Evolutionary conservation across 768 basidiomycete species (phyloP), one percentile per base, ranked within the genome.

Genomic region (Dentipellis fragilis): DNA sequence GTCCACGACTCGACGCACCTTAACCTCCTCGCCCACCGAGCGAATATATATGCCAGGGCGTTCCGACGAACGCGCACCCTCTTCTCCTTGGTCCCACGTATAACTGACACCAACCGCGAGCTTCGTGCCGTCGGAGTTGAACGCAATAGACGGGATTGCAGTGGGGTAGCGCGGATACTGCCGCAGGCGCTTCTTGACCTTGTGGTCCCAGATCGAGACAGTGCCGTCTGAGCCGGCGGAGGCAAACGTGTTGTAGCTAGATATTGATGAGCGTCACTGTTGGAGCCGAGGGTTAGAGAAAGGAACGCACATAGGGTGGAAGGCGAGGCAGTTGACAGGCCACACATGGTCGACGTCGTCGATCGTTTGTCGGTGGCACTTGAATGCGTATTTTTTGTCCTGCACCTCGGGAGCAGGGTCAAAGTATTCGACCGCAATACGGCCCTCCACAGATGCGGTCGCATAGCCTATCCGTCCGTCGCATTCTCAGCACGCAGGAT

Each of bases 391-490:
- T 72, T 93, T 85, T 62, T 80, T 77, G n/a, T 87, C 84, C 68
- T 98, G 95, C 0, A 78, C 75, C 22, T 81, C 80, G 0, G 84
- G 77, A 3, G 80, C 80, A 1, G 89, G 83, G 60, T 97, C 91
- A 62, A 96, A 94, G 68, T 95, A 99, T 68, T 99, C 96, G 34
- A 98, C 93, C 0, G 94, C 93, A 56, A 98, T 96, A 21, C 96
- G 80, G 1, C 96, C 96, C 64, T 99, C 96, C 12, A 94, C 92
- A 0, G 91, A 93, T 0, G 87, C 89, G 0, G 87, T 91, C 10
- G 93, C 93, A 69, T 91, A 99, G 10, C 95, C 93, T 90, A 63
- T 14, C 37, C 51, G 52, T 10, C 51, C 39, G 45, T 3, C 10
- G 51, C 22, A 46, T 35, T 51, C 47, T 23, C 17, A 60, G 47